These are phyloP conservation scores for Harringtonia aguacate DNA, from an alignment of 2,329 filamentous ascomycete species.

Conservation along the genomic window DNA sequence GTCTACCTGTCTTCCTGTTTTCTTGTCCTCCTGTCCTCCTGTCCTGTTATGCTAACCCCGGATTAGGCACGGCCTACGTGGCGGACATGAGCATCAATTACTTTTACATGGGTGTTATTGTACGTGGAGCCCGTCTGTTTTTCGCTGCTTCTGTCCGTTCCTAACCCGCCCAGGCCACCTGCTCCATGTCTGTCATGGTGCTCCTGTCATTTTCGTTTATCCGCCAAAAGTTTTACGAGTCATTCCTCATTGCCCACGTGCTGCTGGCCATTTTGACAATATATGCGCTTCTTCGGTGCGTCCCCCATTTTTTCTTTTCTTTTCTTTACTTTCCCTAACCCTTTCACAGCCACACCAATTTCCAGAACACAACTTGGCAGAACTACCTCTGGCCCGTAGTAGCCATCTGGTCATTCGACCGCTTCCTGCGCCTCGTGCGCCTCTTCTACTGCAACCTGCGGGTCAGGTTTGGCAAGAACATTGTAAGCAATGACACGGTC, in stretches of 20 bases:
- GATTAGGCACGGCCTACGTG: too few relatives aligned
- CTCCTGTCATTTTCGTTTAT: conserved; percentile 38
- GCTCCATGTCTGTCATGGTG: conserved; percentile 32
- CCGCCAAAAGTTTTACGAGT: conserved; percentile 38
- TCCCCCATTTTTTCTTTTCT: too few relatives aligned
- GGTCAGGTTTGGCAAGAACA: not conserved
- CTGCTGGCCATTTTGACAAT: conserved; percentile 24
- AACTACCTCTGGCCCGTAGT: conserved; percentile 2
- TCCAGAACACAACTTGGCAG: conserved; percentile 13
- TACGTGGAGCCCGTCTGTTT: too few relatives aligned
- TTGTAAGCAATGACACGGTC: too few relatives aligned
- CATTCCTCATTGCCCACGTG: conserved; percentile 33
- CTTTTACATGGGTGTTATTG: too few relatives aligned
- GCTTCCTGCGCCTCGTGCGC: conserved; percentile 24
- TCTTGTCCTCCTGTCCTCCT: too few relatives aligned
- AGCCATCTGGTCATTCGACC: conserved; percentile 4
- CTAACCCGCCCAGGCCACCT: conserved; percentile 26
- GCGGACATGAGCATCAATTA: too few relatives aligned
- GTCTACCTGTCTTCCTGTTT: too few relatives aligned
- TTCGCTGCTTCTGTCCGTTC: too few relatives aligned
- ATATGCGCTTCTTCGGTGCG: too few relatives aligned
- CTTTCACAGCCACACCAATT: not conserved
- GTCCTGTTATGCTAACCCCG: too few relatives aligned
- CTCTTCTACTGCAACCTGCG: conserved; percentile 26
- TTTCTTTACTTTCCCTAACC: too few relatives aligned